These are phyloP conservation scores for Centrapalus pauciflorus DNA, from an alignment of 129 eudicot genomes.

Conservation along the genomic window DNA sequence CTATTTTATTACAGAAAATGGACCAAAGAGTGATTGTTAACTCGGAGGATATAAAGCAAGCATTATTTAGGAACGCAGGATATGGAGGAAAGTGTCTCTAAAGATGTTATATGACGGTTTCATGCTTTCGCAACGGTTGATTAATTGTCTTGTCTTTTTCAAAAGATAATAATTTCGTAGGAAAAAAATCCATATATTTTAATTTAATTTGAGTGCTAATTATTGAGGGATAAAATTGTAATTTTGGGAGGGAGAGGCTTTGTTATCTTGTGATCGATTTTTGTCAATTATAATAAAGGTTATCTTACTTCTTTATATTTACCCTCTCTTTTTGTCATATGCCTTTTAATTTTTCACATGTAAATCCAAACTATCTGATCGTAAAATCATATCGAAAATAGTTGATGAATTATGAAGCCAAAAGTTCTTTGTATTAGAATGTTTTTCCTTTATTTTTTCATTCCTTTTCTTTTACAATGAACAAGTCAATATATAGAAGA, in stretches of 20 bases:
- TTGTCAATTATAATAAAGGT: slow-evolving; percentile 18
- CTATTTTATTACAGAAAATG: slow-evolving; percentile 39
- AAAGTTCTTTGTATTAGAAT: too few species aligned
- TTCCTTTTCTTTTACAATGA: too few species aligned
- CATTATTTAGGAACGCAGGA: slow-evolving; percentile 78
- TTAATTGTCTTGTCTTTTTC: background rate
- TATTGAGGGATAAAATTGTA: slow-evolving; percentile 16
- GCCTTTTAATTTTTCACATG: background rate
- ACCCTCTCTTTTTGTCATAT: background rate
- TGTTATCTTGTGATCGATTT: slow-evolving; percentile 21
- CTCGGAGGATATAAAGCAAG: slow-evolving; percentile 77
- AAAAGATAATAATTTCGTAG: background rate
- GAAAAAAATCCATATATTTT: background rate
- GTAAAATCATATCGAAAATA: background rate
- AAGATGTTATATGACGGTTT: background rate
- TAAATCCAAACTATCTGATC: background rate
- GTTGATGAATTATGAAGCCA: background rate
- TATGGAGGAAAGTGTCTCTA: slow-evolving; percentile 89
- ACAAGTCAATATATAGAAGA: too few species aligned
- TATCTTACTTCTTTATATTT: background rate
- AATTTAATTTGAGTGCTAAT: slow-evolving; percentile 4
- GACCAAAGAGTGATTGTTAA: slow-evolving; percentile 35
- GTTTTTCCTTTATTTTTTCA: too few species aligned
- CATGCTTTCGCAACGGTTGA: background rate
- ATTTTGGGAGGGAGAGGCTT: background rate